Percentiles rank a stretch among this genome's conserved stretches.
Conservation (phyloP, 2,329 filamentous ascomycete species). For the Exserohilum rostratum region DNA sequence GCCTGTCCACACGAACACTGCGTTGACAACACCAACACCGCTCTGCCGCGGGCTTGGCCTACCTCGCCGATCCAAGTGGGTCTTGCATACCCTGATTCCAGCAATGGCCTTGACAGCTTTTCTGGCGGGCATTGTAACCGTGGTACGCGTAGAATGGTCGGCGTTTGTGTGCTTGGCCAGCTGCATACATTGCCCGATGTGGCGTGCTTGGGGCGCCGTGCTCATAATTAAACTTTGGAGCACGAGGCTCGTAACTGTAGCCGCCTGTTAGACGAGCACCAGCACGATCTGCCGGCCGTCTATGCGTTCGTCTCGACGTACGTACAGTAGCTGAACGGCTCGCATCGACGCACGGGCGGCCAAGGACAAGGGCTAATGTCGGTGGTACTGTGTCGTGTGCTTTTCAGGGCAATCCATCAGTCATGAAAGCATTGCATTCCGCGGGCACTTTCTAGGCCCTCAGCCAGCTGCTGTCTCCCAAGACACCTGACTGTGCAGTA, state of each 20-base stretch:
- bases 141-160: too few species aligned
- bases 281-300: background rate
- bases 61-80: too few species aligned
- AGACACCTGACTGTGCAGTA: slow-evolving; percentile 5
- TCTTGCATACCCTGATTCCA: too few species aligned
- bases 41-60: too few species aligned
- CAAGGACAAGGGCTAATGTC: background rate
- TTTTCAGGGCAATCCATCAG: background rate
- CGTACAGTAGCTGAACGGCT: background rate
- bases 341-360: slow-evolving; percentile 1
- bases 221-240: background rate
- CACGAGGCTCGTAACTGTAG: background rate
- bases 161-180: too few species aligned
- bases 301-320: background rate
- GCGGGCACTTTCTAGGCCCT: background rate
- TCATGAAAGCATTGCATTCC: background rate
- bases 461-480: slow-evolving; percentile 3
- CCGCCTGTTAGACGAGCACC: background rate
- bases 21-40: too few species aligned
- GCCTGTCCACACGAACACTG: too few species aligned
- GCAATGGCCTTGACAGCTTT: too few species aligned
- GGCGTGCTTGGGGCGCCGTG: too few species aligned
- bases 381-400: slow-evolving; percentile 1
- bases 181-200: too few species aligned
- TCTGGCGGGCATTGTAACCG: too few species aligned